Percentiles rank a stretch among this genome's conserved stretches.
These are phyloP conservation scores for Phalaenopsis equestris DNA, from an alignment of 106 monocot genomes.

Conservation along the genomic window DNA sequence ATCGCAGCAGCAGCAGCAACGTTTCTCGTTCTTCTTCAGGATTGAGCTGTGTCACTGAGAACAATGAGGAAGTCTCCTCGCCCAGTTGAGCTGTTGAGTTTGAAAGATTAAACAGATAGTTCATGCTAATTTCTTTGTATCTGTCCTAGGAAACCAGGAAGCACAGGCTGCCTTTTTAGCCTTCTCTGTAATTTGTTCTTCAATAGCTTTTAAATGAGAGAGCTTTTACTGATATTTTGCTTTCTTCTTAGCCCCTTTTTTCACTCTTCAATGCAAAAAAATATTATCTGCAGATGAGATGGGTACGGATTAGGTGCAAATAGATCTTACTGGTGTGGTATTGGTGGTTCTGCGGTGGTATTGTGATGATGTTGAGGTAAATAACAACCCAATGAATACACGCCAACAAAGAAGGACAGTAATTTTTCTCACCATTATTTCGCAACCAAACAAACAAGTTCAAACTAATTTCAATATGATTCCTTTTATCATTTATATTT, in stretches of 20 bases:
- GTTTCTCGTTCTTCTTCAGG: constrained; percentile 9
- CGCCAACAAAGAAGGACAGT: too few relatives aligned
- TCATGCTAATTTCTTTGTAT: constrained; percentile 10
- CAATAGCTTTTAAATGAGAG: neutral
- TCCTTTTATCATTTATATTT: too few relatives aligned
- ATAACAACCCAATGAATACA: too few relatives aligned
- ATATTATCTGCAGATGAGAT: too few relatives aligned
- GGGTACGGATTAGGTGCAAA: too few relatives aligned
- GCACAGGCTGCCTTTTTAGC: constrained; percentile 2
- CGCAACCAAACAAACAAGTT: too few relatives aligned
- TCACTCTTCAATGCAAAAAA: neutral
- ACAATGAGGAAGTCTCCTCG: constrained; percentile 10
- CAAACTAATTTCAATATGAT: too few relatives aligned
- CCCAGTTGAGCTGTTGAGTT: neutral
- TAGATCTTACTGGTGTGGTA: too few relatives aligned
- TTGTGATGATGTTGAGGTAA: too few relatives aligned
- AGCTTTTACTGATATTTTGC: neutral
- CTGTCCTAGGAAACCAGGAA: neutral
- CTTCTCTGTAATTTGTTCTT: constrained; percentile 4
- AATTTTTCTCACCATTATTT: too few relatives aligned
- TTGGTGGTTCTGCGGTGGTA: too few relatives aligned
- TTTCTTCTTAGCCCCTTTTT: neutral
- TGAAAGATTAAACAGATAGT: neutral
- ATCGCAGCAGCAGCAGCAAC: neutral
- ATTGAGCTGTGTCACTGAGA: constrained; percentile 46